These are phyloP conservation scores for Neurospora sp. DNA, from an alignment of 2,329 filamentous ascomycete species.

Conservation along the genomic window DNA sequence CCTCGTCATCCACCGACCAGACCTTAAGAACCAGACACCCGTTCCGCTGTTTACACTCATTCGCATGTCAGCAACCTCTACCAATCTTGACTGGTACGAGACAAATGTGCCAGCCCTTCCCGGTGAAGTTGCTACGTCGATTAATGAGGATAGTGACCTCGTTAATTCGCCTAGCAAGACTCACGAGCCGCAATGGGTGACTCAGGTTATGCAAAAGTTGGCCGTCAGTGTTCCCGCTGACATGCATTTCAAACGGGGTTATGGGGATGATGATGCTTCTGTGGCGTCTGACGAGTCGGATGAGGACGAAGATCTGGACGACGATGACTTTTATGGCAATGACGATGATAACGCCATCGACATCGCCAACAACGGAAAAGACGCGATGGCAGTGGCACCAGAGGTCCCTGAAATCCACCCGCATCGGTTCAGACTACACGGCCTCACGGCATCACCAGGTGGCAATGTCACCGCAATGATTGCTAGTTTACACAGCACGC, in stretches of 20 bases:
- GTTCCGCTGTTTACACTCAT: constrained; percentile 41
- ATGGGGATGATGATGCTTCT: constrained; percentile 20
- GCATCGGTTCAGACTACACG: constrained; percentile 43
- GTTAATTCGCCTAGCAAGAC: constrained; percentile 11
- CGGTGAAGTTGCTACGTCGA: constrained; percentile 4
- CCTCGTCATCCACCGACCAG: constrained; percentile 35
- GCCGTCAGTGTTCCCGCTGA: constrained; percentile 34
- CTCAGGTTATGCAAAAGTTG: constrained; percentile 33
- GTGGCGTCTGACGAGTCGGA: constrained; percentile 14
- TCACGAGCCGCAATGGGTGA: constrained; percentile 34
- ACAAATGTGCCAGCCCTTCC: constrained; percentile 30
- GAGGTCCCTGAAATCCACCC: constrained; percentile 34
- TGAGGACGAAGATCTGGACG: constrained; percentile 19
- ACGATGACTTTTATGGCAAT: constrained; percentile 14
- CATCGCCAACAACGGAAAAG: constrained; percentile 8
- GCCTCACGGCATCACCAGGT: constrained; percentile 40
- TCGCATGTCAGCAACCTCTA: constrained; percentile 41
- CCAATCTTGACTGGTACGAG: constrained; percentile 43
- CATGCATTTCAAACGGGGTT: constrained; percentile 29
- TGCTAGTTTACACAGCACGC: constrained; percentile 36
- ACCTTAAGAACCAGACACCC: constrained; percentile 19
- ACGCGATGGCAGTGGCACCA: constrained; percentile 13
- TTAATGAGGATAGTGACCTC: constrained; percentile 1
- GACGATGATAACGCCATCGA: constrained; percentile 19
- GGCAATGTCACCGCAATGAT: constrained; percentile 42